Percentiles rank a stretch among this genome's conserved stretches.
Conservation (phyloP, 2,329 filamentous ascomycete species). For the Cryphonectria naterciae region DNA sequence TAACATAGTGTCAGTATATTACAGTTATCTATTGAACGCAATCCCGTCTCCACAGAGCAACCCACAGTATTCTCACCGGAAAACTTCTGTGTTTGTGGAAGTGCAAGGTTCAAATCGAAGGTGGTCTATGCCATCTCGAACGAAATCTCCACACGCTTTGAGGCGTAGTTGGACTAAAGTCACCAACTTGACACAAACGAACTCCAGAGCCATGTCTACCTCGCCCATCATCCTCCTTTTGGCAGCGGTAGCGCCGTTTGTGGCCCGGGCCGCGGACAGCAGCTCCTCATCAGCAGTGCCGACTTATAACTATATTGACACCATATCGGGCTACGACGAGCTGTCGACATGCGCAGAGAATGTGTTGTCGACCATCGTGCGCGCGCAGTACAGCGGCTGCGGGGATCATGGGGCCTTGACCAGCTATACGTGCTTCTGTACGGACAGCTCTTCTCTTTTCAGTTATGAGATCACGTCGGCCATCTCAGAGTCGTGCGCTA, state of each 20-base stretch:
- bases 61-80: not conserved
- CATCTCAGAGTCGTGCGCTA: conserved; percentile 16
- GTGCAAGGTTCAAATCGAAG: not conserved
- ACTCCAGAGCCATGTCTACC: not conserved
- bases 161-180: not conserved
- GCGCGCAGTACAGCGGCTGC: conserved; percentile 29
- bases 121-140: not conserved
- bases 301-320: conserved; percentile 22
- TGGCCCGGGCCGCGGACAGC: not conserved
- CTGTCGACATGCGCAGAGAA: conserved; percentile 30
- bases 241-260: not conserved
- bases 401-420: conserved; percentile 29
- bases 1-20: no score
- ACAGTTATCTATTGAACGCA: not conserved
- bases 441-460: conserved; percentile 26
- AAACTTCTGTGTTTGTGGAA: not conserved
- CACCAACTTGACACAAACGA: not conserved
- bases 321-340: conserved; percentile 14
- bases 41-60: not conserved
- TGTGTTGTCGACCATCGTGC: conserved; percentile 29
- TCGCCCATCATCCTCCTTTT: not conserved
- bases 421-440: conserved; percentile 32
- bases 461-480: conserved; percentile 23
- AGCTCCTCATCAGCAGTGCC: not conserved
- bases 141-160: not conserved